Percentiles rank a stretch among this genome's conserved stretches.
Conservation (phyloP, 805 yeast genomes). For the Candida glaebosa region DNA sequence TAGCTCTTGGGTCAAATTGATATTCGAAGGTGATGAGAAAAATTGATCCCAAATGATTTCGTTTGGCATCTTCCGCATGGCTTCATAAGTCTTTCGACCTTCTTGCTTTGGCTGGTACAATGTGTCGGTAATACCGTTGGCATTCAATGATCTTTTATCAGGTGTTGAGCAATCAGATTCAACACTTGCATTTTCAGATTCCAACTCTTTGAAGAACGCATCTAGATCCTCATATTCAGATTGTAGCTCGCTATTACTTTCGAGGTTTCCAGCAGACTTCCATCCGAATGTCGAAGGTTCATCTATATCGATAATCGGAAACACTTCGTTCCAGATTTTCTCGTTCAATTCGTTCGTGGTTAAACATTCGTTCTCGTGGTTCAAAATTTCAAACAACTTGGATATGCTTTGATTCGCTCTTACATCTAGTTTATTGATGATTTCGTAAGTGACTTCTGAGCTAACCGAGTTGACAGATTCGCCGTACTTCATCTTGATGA, state of each 20-base stretch:
- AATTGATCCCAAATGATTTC: constrained; percentile 71
- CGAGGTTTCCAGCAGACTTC: constrained; percentile 23
- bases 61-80: constrained; percentile 60
- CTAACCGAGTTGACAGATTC: constrained; percentile 18
- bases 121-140: not conserved
- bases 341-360: constrained; percentile 1
- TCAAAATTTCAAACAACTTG: constrained; percentile 32
- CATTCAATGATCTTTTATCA: not conserved
- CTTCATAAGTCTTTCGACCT: constrained; percentile 54
- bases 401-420: constrained; percentile 37
- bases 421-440: constrained; percentile 21
- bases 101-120: constrained; percentile 31
- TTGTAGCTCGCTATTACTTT: not conserved
- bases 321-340: constrained; percentile 7
- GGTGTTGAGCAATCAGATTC: constrained; percentile 1
- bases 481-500: constrained; percentile 54
- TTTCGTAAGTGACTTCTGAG: constrained; percentile 20
- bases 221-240: constrained; percentile 24
- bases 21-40: constrained; percentile 28
- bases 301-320: not conserved
- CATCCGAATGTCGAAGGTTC: constrained; percentile 25
- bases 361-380: constrained; percentile 9
- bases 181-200: constrained; percentile 20
- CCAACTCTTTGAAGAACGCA: constrained; percentile 46
- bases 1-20: not conserved